A percentile compares a stretch with the other conserved stretches of the same genome.
Evolutionary conservation across 73 alveolate genomes (phyloP).

Genomic region (Tetrahymena borealis): DNA sequence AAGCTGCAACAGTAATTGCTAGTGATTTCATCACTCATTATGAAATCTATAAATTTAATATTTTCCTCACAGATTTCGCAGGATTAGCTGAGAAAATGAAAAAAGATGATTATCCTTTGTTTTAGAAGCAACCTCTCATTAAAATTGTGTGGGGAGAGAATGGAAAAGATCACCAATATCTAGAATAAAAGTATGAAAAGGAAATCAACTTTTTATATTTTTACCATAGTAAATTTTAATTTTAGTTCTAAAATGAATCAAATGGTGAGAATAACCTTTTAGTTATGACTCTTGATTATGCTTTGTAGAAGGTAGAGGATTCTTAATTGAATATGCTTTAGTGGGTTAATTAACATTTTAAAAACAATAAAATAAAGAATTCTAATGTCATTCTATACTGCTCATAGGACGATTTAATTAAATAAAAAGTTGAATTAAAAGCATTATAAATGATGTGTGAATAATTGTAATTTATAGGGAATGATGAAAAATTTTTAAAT

Average conservation of each 20-base stretch:
- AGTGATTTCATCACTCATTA: not conserved
- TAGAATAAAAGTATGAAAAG: not conserved
- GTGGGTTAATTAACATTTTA: not conserved
- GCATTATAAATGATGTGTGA: not conserved
- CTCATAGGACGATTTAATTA: not conserved
- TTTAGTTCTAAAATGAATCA: not conserved
- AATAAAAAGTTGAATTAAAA: not conserved
- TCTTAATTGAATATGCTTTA: not conserved
- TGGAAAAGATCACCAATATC: not conserved
- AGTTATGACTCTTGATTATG: not conserved
- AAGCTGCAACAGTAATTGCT: not conserved
- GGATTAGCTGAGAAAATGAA: not conserved
- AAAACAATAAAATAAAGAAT: not conserved
- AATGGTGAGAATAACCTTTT: not conserved
- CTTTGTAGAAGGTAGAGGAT: not conserved
- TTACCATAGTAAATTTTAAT: not conserved
- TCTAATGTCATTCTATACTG: not conserved
- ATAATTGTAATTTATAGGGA: not conserved
- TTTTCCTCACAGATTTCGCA: not conserved
- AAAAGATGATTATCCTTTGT: not conserved
- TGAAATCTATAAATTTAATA: not conserved
- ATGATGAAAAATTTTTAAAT: not conserved
- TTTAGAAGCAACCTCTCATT: not conserved
- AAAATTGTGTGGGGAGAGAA: not conserved
- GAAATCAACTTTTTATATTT: not conserved